Evolutionary conservation across 768 basidiomycete genomes (phyloP).

Genomic region (Symmetrospora coprosmae): DNA sequence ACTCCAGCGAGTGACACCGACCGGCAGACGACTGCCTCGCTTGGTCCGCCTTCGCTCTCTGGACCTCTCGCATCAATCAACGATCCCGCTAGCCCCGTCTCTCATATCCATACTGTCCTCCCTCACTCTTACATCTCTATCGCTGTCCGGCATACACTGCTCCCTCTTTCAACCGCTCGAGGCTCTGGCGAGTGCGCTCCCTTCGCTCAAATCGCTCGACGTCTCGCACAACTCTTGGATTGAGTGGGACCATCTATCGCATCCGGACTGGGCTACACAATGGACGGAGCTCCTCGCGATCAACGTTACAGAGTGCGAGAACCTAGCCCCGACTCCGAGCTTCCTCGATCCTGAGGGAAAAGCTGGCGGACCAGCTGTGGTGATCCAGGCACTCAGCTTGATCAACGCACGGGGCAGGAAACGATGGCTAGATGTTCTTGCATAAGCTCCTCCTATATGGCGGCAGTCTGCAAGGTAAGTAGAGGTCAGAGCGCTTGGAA

Average conservation of each 20-base stretch:
- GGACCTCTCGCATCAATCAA: background rate
- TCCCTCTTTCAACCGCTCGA: background rate
- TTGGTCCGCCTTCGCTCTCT: background rate
- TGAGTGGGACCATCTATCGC: background rate
- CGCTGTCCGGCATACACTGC: background rate
- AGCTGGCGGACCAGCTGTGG: background rate
- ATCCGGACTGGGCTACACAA: background rate
- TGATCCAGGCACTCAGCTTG: background rate
- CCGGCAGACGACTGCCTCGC: background rate
- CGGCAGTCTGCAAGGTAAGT: no score
- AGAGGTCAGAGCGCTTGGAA: no score
- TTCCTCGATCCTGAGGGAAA: slow-evolving; percentile 4
- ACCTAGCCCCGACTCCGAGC: background rate
- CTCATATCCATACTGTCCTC: background rate
- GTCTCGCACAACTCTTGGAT: background rate
- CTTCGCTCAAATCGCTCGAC: background rate
- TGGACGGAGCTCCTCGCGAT: background rate
- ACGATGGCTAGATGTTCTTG: slow-evolving; percentile 8
- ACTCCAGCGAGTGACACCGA: background rate
- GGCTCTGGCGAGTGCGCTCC: slow-evolving; percentile 1
- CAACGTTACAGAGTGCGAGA: background rate
- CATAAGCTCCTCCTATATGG: no score
- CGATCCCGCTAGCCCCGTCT: background rate
- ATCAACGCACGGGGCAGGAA: background rate
- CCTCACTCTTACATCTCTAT: background rate